Conservation (phyloP, 2,329 filamentous ascomycete genomes). For the Sporothrix dimorphospora region DNA sequence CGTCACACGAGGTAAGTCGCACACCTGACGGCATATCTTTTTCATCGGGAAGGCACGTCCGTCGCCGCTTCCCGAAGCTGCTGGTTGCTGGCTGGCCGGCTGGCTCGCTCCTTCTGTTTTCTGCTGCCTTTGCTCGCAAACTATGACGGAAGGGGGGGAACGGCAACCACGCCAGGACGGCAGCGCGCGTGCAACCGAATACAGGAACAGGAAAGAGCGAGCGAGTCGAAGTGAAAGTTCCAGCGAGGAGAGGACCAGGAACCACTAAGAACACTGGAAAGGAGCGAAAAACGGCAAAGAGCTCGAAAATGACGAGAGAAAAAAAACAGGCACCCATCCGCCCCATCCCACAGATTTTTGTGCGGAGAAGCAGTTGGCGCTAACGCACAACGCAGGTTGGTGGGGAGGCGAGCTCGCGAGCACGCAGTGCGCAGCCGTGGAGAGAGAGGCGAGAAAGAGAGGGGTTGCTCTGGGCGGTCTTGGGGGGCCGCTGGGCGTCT, state of each 20-base stretch:
- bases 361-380: constrained; percentile 31
- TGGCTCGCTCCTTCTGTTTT: background rate
- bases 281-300: background rate
- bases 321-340: constrained; percentile 17
- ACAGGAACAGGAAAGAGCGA: background rate
- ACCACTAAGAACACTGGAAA: background rate
- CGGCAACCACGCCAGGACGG: background rate
- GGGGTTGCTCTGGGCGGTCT: background rate
- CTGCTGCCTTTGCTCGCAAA: background rate
- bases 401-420: background rate
- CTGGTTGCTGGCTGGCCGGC: too few species aligned
- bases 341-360: constrained; percentile 13
- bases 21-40: background rate
- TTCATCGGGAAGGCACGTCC: background rate
- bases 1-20: background rate
- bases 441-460: constrained; percentile 3
- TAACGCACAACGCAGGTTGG: constrained; percentile 27
- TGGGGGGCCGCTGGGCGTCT: background rate
- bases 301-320: background rate
- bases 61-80: background rate
- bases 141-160: constrained; percentile 7
- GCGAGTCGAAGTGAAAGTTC: background rate
- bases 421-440: background rate
- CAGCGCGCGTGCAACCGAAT: background rate
- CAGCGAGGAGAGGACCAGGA: background rate